Evolutionary conservation across 140 eudicot genomes (phyloP).

Genomic region (Anethum foeniculum): DNA sequence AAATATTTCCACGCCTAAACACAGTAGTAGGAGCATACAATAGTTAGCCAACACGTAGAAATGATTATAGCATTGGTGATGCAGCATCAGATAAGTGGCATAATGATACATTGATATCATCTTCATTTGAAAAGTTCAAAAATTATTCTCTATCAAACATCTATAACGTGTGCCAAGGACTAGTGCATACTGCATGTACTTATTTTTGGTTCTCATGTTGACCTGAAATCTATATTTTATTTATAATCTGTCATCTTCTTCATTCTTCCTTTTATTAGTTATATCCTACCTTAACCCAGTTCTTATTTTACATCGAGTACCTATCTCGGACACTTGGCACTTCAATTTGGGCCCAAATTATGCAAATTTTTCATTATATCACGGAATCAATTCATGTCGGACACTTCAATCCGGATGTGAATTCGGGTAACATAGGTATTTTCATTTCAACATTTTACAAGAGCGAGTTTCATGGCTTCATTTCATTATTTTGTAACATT

Average conservation of each 20-base stretch:
- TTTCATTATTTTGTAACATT: not conserved
- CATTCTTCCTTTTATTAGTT: not conserved
- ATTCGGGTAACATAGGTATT: not conserved
- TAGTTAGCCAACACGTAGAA: not conserved
- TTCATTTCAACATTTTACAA: not conserved
- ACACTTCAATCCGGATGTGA: not conserved
- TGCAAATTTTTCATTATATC: not conserved
- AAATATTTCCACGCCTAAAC: conserved; percentile 57
- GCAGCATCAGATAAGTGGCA: not conserved
- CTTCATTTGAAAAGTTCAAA: not conserved
- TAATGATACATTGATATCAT: not conserved
- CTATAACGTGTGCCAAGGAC: not conserved
- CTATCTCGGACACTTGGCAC: not conserved
- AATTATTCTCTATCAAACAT: not conserved
- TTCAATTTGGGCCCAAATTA: not conserved
- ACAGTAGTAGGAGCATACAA: not conserved
- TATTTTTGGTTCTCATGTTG: not conserved
- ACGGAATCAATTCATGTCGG: not conserved
- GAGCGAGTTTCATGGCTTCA: not conserved
- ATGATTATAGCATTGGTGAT: not conserved
- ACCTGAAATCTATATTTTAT: not conserved
- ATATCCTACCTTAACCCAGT: not conserved
- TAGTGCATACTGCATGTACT: not conserved
- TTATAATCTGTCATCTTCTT: too few species aligned
- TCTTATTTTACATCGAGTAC: not conserved